phyloP scores from a whole-genome alignment of 2,329 filamentous ascomycete species.

The Talaromyces sp. region DNA sequence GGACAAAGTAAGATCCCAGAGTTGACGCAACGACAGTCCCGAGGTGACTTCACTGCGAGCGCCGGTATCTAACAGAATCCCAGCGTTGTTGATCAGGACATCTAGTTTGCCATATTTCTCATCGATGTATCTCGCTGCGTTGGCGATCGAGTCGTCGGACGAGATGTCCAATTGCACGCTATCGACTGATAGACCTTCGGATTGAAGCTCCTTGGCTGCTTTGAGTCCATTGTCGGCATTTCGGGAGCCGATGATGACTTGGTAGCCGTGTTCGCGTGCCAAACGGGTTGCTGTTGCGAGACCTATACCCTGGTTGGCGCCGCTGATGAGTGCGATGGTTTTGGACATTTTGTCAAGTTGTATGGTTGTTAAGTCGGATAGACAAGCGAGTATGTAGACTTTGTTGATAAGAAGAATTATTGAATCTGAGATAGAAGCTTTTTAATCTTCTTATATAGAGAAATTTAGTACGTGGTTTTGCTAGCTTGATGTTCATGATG shows the following conservation, averaged over 20 bases:
- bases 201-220: conserved; percentile 10
- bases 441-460: background rate
- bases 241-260: conserved; percentile 18
- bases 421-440: too few relatives aligned
- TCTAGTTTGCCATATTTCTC: conserved; percentile 22
- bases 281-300: conserved; percentile 12
- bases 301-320: conserved; percentile 19
- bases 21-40: conserved; percentile 4
- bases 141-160: conserved; percentile 30
- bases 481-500: background rate
- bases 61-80: conserved; percentile 3
- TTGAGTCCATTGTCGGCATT: conserved; percentile 13
- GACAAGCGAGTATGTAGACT: background rate
- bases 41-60: background rate
- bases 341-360: conserved; percentile 7
- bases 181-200: conserved; percentile 8
- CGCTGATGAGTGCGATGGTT: conserved; percentile 16
- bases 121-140: conserved; percentile 19
- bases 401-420: background rate
- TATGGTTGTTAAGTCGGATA: background rate
- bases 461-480: background rate
- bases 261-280: conserved; percentile 15
- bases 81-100: conserved; percentile 32
- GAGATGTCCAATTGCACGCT: conserved; percentile 29
- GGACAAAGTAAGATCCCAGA: conserved; percentile 25